phyloP scores from a whole-genome alignment of 306 rosid species.

The Glycine soja region DNA sequence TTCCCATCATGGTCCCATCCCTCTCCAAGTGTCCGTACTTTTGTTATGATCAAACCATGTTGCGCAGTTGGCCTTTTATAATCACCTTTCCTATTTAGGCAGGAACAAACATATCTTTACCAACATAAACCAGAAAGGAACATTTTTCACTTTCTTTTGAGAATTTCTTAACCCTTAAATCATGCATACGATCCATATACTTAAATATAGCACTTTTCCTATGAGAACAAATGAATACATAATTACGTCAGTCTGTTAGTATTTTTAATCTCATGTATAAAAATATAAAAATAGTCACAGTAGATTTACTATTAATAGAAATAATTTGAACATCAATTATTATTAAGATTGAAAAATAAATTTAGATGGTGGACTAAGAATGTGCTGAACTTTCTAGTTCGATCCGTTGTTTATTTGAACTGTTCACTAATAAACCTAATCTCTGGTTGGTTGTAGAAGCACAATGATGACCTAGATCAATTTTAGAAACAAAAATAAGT shows the following conservation, averaged over 20 bases:
- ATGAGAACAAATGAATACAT: not conserved
- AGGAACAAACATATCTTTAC: constrained; percentile 37
- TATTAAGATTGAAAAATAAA: too few species aligned
- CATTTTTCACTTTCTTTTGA: constrained; percentile 18
- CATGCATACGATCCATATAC: not conserved
- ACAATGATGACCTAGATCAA: not conserved
- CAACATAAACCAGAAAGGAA: constrained; percentile 15
- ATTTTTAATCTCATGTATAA: too few species aligned
- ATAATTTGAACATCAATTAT: too few species aligned
- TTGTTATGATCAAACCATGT: constrained; percentile 42
- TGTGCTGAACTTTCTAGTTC: too few species aligned
- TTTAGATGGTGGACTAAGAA: too few species aligned
- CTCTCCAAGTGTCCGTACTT: not conserved
- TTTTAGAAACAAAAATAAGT: not conserved
- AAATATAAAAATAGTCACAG: too few species aligned
- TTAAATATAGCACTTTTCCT: not conserved
- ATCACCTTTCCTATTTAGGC: constrained; percentile 53
- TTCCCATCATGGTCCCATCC: constrained; percentile 40
- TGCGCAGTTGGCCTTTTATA: constrained; percentile 44
- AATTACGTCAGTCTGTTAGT: not conserved
- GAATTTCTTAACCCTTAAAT: constrained; percentile 22
- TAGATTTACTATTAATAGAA: too few species aligned
- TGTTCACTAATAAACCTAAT: too few species aligned
- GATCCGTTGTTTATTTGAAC: too few species aligned
- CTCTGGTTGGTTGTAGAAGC: not conserved